These are phyloP conservation scores for Plectosphaerella cucumerina DNA, from an alignment of 2,329 filamentous ascomycete genomes.

Conservation along the genomic window DNA sequence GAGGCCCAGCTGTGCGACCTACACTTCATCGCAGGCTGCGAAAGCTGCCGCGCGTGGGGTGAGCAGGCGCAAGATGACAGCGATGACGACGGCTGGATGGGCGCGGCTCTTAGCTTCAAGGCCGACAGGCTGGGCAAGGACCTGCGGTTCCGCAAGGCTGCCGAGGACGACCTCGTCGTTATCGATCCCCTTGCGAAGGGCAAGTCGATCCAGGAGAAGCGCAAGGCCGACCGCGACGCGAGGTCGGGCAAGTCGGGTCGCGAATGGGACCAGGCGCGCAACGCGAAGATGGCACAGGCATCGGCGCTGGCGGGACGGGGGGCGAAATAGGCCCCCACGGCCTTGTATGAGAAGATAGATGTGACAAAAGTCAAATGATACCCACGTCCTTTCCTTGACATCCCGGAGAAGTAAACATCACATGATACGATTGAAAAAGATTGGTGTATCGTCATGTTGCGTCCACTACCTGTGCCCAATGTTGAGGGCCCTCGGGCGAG, in stretches of 20 bases:
- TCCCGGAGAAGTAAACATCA: too few species aligned
- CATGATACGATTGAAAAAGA: too few species aligned
- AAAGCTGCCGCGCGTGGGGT: conserved; percentile 86
- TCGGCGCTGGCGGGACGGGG: conserved; percentile 53
- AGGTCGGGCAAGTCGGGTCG: conserved; percentile 46
- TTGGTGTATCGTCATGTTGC: too few species aligned
- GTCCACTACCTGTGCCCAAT: too few species aligned
- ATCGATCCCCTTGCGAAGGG: conserved; percentile 89
- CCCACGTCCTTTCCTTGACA: conserved; percentile 1
- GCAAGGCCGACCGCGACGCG: conserved; percentile 54
- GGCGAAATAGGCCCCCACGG: conserved; percentile 41
- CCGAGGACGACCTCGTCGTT: conserved; percentile 85
- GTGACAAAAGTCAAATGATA: conserved; percentile 11
- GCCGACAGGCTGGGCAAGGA: conserved; percentile 92
- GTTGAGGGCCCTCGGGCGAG: too few species aligned
- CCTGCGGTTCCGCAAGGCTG: conserved; percentile 82
- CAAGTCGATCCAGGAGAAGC: conserved; percentile 64
- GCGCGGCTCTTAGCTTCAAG: conserved; percentile 77
- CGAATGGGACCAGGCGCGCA: conserved; percentile 55
- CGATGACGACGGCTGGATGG: conserved; percentile 75
- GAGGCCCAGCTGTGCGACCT: conserved; percentile 82
- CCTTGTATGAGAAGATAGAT: neutral
- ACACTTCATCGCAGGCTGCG: conserved; percentile 93
- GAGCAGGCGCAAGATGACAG: conserved; percentile 54
- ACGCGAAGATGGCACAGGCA: conserved; percentile 50